phyloP scores from a whole-genome alignment of 768 basidiomycete species.

The Sporobolomyces pararoseus region DNA sequence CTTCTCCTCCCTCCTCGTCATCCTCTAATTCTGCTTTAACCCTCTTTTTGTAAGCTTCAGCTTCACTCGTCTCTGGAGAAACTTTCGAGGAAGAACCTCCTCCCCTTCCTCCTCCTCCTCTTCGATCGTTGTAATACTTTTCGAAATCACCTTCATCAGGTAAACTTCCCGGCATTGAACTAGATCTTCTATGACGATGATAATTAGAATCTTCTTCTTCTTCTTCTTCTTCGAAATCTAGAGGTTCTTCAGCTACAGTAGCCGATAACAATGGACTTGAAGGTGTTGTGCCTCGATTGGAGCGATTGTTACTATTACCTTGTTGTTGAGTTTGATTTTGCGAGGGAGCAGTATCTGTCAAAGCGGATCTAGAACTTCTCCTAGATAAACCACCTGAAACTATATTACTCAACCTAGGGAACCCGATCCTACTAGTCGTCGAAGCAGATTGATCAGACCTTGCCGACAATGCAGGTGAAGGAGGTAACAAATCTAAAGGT shows the following conservation, averaged over 20 bases:
- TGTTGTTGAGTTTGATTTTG: too few species aligned
- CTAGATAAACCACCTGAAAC: slow-evolving; percentile 44
- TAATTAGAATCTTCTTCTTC: slow-evolving; percentile 18
- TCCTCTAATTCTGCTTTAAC: slow-evolving; percentile 25
- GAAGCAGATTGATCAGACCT: slow-evolving; percentile 69
- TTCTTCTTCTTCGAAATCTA: slow-evolving; percentile 17
- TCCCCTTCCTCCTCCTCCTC: too few species aligned
- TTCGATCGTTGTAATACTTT: slow-evolving; percentile 19
- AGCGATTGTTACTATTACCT: too few species aligned
- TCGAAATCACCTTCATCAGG: slow-evolving; percentile 59
- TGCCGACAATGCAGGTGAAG: slow-evolving; percentile 89
- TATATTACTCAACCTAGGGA: slow-evolving; percentile 48
- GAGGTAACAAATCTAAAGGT: slow-evolving; percentile 56
- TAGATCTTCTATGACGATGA: slow-evolving; percentile 12
- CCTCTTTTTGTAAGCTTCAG: slow-evolving; percentile 36
- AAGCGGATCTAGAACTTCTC: slow-evolving; percentile 19
- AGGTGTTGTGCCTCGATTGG: slow-evolving; percentile 24
- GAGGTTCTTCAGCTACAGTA: slow-evolving; percentile 28
- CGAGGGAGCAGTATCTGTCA: slow-evolving; percentile 26
- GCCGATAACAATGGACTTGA: slow-evolving; percentile 32
- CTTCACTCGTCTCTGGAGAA: slow-evolving; percentile 16
- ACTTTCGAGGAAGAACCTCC: too few species aligned
- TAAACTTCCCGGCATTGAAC: slow-evolving; percentile 62
- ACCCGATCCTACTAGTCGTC: slow-evolving; percentile 53
- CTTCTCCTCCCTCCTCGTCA: slow-evolving; percentile 34